Evolutionary conservation across 352 stramenopile species (phyloP), one percentile per base, ranked within the genome.

Genomic region (Phytophthora sp.): DNA sequence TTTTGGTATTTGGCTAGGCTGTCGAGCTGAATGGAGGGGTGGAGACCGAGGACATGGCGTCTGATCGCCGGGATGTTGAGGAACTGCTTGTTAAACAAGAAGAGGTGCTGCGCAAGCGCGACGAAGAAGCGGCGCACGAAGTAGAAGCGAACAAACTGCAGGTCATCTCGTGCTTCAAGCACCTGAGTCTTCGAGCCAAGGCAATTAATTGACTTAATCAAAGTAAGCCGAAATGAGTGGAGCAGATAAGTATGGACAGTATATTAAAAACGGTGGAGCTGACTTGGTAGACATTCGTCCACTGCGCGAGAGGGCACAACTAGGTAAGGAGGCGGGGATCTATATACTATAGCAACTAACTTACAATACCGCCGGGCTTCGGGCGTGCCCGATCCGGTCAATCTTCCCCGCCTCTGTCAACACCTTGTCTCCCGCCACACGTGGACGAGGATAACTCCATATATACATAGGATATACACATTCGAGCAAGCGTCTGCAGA

Each of bases 111-210:
- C 49, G 46, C 27, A 68, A 65, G 27, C 71, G 79, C 24, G 79
- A 90, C 13, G 51, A 73, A 8, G 75, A 91, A 35, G 77, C 82
- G 6, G 38, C 57, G 0, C 27, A 38, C 0, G 76, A 79, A 58
- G 36, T 57, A 2, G 69, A 90, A 52, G 63, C 61, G 4, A 76
- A 77, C 23, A 86, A 80, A 18, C 50, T 90, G 9, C 82, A 93
- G 57, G 79, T 79, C 6, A 87, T 93, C 11, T 88, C 77, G 3
- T 93, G 84, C 57, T 70, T 89, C 24, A 93, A 90, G 57, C 74
- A 93, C 49, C 46, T 93, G 8, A 79, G 68, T 23, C 62, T 93
- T 4, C 82, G 82, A 36, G 84, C 67, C 0, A 82, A 83, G 54
- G 69, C 63, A 41, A 46, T 76, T 16, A 41, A 46, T 76, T 16